Base-by-base conservation (phyloP, 345 rosid genomes). In the Eucalyptus melliodora region DNA sequence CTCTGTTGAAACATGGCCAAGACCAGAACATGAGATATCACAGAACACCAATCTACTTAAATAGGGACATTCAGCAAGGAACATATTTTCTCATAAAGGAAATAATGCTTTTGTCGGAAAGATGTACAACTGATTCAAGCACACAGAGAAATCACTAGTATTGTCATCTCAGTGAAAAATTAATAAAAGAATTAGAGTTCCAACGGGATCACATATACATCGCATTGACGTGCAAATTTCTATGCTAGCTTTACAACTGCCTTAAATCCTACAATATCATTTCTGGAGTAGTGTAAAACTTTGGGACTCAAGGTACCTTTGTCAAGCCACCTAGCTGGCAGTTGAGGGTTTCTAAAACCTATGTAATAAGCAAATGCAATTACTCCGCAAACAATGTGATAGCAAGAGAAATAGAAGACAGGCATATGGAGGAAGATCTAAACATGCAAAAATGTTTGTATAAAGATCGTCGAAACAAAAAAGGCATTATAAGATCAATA, bases 1-100 rank as follows among this genome's bases (percentile, higher is more conserved):
- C 93, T 94, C 99, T 96, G 94, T 91, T 91, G 88, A 90, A 7
- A 90, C 81, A 59, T 91, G 77, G 81, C 51, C 51, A 88, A 87
- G 87, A 86, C 90, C 55, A 92, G 87, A 89, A 60, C 50, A 24
- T 82, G 50, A 37, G 42, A 56, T 8, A 16, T 88, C 17, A 50
- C 10, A 45, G 60, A 37, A 67, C n/a, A 87, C 11, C 12, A 27
- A 34, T 40, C 47, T 40, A 77, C 47, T 40, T 6, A 4, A 77
- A 19, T 40, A 42, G 44, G 47, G 27, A 77, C 85, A 77, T 77
- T 77, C 9, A 1, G 47, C 45, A 62, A 87, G 88, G 21, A 87
- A 37, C 55, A 60, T 21, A 6, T 53, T 86, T 53, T 59, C 65
- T 23, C 47, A 77, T 77, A 21, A 77, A 40, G 27, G 45, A 77